Percentiles rank a stretch among this genome's conserved stretches.
These are phyloP conservation scores for Picochlorum sp. DNA, from an alignment of 139 green algal genomes.

Conservation along the genomic window DNA sequence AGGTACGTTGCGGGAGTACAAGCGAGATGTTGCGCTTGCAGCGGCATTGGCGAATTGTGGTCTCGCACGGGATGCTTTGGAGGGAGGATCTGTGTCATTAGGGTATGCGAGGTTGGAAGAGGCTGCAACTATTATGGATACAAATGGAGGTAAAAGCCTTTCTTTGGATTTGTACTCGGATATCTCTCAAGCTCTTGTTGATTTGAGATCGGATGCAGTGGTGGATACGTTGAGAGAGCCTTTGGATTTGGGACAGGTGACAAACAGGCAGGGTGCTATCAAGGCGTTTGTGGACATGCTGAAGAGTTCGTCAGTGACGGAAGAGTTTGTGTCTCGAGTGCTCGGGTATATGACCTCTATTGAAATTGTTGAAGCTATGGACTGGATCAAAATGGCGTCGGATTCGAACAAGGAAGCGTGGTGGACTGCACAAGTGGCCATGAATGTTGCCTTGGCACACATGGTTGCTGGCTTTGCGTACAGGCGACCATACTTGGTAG, in stretches of 20 bases:
- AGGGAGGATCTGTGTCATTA: constrained; percentile 7
- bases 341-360: constrained; percentile 25
- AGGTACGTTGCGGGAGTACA: constrained; percentile 6
- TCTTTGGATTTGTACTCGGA: constrained; percentile 38
- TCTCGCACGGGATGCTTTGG: constrained; percentile 32
- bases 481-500: constrained; percentile 40
- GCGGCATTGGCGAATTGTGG: constrained; percentile 50
- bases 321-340: constrained; percentile 14
- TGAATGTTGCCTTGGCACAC: constrained; percentile 39
- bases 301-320: background rate
- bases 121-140: constrained; percentile 30
- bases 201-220: constrained; percentile 34
- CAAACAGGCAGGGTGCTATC: constrained; percentile 3
- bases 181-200: constrained; percentile 35
- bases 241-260: constrained; percentile 18
- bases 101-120: constrained; percentile 44
- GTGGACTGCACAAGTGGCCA: constrained; percentile 38
- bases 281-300: constrained; percentile 6
- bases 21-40: constrained; percentile 41
- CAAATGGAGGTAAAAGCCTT: constrained; percentile 16
- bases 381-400: constrained; percentile 32
- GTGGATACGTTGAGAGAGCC: constrained; percentile 32
- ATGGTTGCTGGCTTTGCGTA: constrained; percentile 50
- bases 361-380: constrained; percentile 42
- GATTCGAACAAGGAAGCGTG: constrained; percentile 21